Conservation (phyloP, 495 filamentous ascomycete species). For the Lasiosphaeriaceae sp. region DNA sequence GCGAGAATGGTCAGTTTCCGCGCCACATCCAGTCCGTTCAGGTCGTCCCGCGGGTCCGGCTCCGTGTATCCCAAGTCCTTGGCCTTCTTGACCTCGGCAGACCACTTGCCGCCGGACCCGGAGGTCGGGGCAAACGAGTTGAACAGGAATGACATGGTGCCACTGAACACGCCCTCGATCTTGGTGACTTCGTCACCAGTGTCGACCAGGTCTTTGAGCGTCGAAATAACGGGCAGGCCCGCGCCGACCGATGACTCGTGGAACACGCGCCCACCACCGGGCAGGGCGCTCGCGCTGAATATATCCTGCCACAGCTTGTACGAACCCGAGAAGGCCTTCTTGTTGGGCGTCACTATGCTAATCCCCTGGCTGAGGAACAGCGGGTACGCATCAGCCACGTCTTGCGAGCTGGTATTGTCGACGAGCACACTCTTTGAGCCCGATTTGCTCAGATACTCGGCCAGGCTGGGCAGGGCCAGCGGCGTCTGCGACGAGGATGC, state of each 20-base stretch:
- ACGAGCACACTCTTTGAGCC: slow-evolving; percentile 75
- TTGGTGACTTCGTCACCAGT: slow-evolving; percentile 83
- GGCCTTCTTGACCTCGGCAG: slow-evolving; percentile 80
- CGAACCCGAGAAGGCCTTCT: slow-evolving; percentile 86
- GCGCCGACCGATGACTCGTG: slow-evolving; percentile 93
- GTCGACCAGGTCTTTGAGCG: slow-evolving; percentile 80
- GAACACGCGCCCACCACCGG: slow-evolving; percentile 68
- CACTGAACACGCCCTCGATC: slow-evolving; percentile 95
- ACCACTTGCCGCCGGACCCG: slow-evolving; percentile 72
- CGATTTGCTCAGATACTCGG: slow-evolving; percentile 63
- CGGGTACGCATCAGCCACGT: slow-evolving; percentile 76
- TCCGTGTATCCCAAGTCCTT: slow-evolving; percentile 96
- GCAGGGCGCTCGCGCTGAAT: slow-evolving; percentile 57
- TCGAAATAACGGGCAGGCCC: slow-evolving; percentile 86
- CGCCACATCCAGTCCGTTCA: slow-evolving; percentile 94
- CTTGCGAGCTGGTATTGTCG: slow-evolving; percentile 88
- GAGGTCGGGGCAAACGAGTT: slow-evolving; percentile 82
- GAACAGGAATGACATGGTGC: slow-evolving; percentile 95
- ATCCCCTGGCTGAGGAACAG: slow-evolving; percentile 72
- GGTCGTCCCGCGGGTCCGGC: slow-evolving; percentile 90
- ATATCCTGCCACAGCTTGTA: slow-evolving; percentile 78
- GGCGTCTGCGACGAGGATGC: slow-evolving; percentile 54
- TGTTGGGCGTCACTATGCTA: slow-evolving; percentile 92
- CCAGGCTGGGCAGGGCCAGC: slow-evolving; percentile 61
- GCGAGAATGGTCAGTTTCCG: slow-evolving; percentile 95